phyloP scores from a whole-genome alignment of 2,329 filamentous ascomycete genomes.

The Alternaria sp. region DNA sequence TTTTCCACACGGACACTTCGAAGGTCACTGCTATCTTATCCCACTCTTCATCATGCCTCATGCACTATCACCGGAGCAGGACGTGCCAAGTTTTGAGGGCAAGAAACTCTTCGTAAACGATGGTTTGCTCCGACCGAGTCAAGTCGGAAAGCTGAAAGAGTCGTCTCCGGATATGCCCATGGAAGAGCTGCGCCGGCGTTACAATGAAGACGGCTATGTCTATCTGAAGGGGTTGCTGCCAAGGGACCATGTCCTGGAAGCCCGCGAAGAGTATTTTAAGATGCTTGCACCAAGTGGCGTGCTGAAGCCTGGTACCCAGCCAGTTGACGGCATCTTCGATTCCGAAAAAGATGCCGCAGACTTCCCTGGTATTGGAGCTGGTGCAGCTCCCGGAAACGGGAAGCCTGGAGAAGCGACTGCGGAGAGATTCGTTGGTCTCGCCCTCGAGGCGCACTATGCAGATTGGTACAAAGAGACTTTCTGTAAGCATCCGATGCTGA shows the following conservation, averaged over 20 bases:
- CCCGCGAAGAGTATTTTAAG: conserved; percentile 63
- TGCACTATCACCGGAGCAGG: conserved; percentile 37
- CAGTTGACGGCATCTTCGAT: conserved; percentile 65
- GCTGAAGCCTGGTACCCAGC: conserved; percentile 61
- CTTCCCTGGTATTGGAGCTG: conserved; percentile 65
- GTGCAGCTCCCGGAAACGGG: conserved; percentile 56
- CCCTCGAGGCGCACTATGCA: conserved; percentile 62
- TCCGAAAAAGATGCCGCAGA: conserved; percentile 52
- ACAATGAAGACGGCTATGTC: conserved; percentile 62
- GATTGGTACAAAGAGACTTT: conserved; percentile 61
- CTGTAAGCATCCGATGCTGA: conserved; percentile 62
- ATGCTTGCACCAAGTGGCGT: conserved; percentile 65
- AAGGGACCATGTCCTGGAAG: conserved; percentile 61
- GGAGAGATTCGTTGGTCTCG: conserved; percentile 59
- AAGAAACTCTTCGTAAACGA: conserved; percentile 56
- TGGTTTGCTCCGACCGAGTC: conserved; percentile 56
- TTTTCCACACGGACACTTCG: background rate
- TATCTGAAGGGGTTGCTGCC: conserved; percentile 65
- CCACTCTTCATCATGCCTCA: conserved; percentile 43
- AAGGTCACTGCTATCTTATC: background rate
- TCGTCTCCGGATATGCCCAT: conserved; percentile 58
- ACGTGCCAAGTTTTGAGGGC: conserved; percentile 36
- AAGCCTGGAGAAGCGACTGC: conserved; percentile 56
- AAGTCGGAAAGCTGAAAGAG: conserved; percentile 55
- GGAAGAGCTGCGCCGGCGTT: conserved; percentile 59